These are phyloP conservation scores for Candida sp. DNA, from an alignment of 1,139 yeast genomes.

Conservation along the genomic window DNA sequence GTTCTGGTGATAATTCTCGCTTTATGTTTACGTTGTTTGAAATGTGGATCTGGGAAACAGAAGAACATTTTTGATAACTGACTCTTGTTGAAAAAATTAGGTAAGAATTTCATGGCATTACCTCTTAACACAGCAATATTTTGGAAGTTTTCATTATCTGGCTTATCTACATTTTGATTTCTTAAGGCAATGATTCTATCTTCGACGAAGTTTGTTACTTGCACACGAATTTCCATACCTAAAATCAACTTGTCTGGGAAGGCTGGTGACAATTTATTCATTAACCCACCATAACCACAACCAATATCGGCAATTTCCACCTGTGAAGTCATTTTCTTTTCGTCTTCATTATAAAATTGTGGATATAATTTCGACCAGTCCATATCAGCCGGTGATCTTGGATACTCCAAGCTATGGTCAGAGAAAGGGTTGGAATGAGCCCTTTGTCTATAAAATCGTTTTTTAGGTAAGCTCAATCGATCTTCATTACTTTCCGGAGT, in stretches of 20 bases:
- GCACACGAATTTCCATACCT: constrained; percentile 98
- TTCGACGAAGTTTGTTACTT: constrained; percentile 95
- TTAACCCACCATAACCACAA: constrained; percentile 95
- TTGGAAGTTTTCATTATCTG: constrained; percentile 17
- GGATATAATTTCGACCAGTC: constrained; percentile 85
- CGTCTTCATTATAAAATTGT: constrained; percentile 39
- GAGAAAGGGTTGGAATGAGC: constrained; percentile 98
- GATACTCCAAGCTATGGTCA: constrained; percentile 90
- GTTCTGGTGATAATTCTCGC: constrained; percentile 94
- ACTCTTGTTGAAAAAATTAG: constrained; percentile 82
- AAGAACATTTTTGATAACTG: constrained; percentile 90
- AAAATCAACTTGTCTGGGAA: constrained; percentile 72
- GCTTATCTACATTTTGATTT: constrained; percentile 36
- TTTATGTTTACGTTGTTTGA: constrained; percentile 95
- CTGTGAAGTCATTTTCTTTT: constrained; percentile 40
- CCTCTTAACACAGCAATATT: constrained; percentile 91
- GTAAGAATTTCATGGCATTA: constrained; percentile 95
- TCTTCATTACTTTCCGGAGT: constrained; percentile 7
- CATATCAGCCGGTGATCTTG: constrained; percentile 77
- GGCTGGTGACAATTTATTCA: constrained; percentile 74
- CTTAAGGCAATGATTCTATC: constrained; percentile 91
- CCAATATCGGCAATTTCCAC: constrained; percentile 97
- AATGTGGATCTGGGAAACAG: constrained; percentile 99
- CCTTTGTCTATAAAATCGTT: constrained; percentile 90
- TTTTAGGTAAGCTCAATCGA: constrained; percentile 64